Evolutionary conservation across 768 basidiomycete species (phyloP).

Genomic region (Auricularia sp.): DNA sequence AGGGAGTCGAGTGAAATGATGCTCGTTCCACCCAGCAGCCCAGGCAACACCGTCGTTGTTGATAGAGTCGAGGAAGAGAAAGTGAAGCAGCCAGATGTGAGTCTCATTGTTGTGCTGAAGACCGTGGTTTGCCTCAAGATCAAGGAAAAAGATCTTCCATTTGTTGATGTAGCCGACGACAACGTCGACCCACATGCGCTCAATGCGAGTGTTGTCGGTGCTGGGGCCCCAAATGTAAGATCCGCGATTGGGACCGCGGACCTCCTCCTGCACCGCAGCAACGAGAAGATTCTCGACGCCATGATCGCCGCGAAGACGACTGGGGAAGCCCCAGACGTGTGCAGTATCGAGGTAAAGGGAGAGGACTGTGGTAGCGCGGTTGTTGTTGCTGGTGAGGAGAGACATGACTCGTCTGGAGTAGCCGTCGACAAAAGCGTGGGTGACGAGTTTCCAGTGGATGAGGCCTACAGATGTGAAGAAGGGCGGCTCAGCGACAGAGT

Average conservation of each 20-base stretch:
- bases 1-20: background rate
- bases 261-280: constrained; percentile 18
- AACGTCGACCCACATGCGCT: constrained; percentile 8
- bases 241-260: constrained; percentile 8
- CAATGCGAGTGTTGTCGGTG: constrained; percentile 10
- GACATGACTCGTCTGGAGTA: constrained; percentile 4
- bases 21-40: constrained; percentile 6
- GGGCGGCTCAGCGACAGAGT: constrained; percentile 15
- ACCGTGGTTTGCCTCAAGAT: constrained; percentile 3
- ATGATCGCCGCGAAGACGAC: constrained; percentile 27
- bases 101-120: background rate
- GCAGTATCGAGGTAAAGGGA: constrained; percentile 19
- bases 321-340: constrained; percentile 20
- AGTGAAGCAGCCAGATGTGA: constrained; percentile 9
- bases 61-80: constrained; percentile 6
- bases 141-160: constrained; percentile 7
- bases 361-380: constrained; percentile 27
- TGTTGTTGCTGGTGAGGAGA: constrained; percentile 28
- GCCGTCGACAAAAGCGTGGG: constrained; percentile 17
- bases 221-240: constrained; percentile 30
- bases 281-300: constrained; percentile 26
- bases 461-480: constrained; percentile 6
- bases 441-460: constrained; percentile 15
- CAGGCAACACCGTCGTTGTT: constrained; percentile 8
- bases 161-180: constrained; percentile 2